Evolutionary conservation across 2,329 filamentous ascomycete genomes (phyloP).

Genomic region (Bipolaris cookei): DNA sequence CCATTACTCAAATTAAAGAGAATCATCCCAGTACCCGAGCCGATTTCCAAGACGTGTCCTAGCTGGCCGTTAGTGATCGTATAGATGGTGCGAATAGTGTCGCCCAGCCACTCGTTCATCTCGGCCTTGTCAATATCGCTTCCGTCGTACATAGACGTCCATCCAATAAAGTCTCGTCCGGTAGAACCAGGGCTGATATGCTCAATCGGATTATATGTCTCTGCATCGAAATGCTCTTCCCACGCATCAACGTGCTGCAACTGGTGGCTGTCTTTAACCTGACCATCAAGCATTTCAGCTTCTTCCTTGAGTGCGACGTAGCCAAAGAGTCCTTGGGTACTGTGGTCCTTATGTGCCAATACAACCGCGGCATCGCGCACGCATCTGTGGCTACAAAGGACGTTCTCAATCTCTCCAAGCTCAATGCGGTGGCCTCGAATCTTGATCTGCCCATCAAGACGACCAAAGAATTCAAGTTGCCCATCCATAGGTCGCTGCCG

Average conservation of each 20-base stretch:
- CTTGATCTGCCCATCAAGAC: slow-evolving; percentile 36
- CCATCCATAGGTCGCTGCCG: slow-evolving; percentile 24
- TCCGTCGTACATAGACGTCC: slow-evolving; percentile 21
- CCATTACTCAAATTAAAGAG: slow-evolving; percentile 14
- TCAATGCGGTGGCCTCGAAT: slow-evolving; percentile 34
- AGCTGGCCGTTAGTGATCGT: no score
- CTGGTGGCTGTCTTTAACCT: not conserved
- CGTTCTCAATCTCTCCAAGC: slow-evolving; percentile 30
- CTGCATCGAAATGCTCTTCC: slow-evolving; percentile 13
- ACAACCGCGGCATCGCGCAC: no score
- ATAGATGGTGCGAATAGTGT: no score
- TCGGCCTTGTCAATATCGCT: slow-evolving; percentile 9
- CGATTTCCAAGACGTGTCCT: slow-evolving; percentile 14
- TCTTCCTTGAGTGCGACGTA: slow-evolving; percentile 1
- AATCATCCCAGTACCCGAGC: slow-evolving; percentile 18
- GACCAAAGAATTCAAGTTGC: slow-evolving; percentile 19
- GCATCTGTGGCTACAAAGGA: slow-evolving; percentile 1
- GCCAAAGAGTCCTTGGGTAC: no score
- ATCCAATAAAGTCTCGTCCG: slow-evolving; percentile 15
- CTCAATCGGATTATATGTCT: slow-evolving; percentile 6
- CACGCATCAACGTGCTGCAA: slow-evolving; percentile 6
- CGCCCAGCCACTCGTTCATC: slow-evolving; percentile 22
- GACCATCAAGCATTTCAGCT: not conserved
- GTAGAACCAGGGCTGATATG: not conserved
- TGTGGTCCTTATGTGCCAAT: no score